Conservation (phyloP, 2,329 filamentous ascomycete species). For the Penicillium vulpinum region DNA sequence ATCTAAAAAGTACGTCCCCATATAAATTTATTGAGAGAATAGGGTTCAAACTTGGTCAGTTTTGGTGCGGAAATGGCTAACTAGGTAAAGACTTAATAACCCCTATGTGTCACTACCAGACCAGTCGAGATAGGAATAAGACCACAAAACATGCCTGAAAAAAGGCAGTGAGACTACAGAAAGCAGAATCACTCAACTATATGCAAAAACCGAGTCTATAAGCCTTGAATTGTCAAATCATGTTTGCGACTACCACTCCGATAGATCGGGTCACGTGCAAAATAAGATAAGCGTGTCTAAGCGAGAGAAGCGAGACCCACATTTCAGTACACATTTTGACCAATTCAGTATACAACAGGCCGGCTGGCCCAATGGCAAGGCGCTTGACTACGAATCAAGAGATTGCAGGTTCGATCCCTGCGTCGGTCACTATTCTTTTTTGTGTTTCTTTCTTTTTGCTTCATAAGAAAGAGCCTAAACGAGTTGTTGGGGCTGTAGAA, state of each 20-base stretch:
- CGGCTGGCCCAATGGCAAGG: slow-evolving; percentile 52
- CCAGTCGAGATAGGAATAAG: too few relatives aligned
- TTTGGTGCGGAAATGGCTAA: too few relatives aligned
- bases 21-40: too few relatives aligned
- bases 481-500: not conserved
- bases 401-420: slow-evolving; percentile 52
- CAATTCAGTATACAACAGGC: slow-evolving; percentile 4
- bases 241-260: too few relatives aligned
- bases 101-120: too few relatives aligned
- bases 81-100: not conserved
- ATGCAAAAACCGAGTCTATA: not conserved
- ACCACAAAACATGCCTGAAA: too few relatives aligned
- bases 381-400: slow-evolving; percentile 56
- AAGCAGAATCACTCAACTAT: fast-evolving
- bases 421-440: slow-evolving; percentile 38
- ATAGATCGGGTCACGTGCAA: not conserved
- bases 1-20: too few relatives aligned
- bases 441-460: too few relatives aligned
- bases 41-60: too few relatives aligned
- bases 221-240: not conserved
- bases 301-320: not conserved
- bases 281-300: not conserved
- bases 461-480: not conserved
- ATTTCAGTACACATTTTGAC: not conserved
- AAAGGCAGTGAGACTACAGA: fast-evolving